Conservation (phyloP, 2,329 filamentous ascomycete species). For the Pseudopyrenochaeta lycopersici region DNA sequence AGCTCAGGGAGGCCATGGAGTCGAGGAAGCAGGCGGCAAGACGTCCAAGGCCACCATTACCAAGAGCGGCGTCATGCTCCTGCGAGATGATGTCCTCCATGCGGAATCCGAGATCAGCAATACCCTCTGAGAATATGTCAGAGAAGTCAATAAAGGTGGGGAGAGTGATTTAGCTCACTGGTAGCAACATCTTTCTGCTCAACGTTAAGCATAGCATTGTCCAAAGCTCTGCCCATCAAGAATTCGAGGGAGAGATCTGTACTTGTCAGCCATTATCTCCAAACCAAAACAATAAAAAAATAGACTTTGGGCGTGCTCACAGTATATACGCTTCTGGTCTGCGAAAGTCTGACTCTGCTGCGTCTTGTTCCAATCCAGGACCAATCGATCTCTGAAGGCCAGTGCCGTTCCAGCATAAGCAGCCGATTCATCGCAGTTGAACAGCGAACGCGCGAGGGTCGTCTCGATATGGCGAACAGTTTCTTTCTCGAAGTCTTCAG, state of each 20-base stretch:
- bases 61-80: conserved; percentile 94
- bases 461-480: conserved; percentile 96
- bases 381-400: conserved; percentile 89
- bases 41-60: conserved; percentile 93
- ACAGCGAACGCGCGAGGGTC: conserved; percentile 91
- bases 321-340: conserved; percentile 95
- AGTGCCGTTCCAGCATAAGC: conserved; percentile 91
- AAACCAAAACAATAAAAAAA: no score
- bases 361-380: conserved; percentile 97
- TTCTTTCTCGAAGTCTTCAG: conserved; percentile 85
- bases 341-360: conserved; percentile 93
- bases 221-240: conserved; percentile 92
- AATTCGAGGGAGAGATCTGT: conserved; percentile 92
- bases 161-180: conserved; percentile 60
- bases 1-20: conserved; percentile 93
- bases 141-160: conserved; percentile 4
- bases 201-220: conserved; percentile 98
- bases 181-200: conserved; percentile 85
- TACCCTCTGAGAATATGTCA: conserved; percentile 69
- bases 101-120: conserved; percentile 90
- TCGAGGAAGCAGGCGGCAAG: conserved; percentile 97
- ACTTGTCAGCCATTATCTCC: conserved; percentile 15
- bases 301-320: conserved; percentile 51
- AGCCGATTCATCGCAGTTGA: conserved; percentile 95
- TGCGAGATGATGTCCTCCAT: conserved; percentile 95